These are phyloP conservation scores for Harringtonia aguacate DNA, from an alignment of 2,329 filamentous ascomycete species.

Conservation along the genomic window DNA sequence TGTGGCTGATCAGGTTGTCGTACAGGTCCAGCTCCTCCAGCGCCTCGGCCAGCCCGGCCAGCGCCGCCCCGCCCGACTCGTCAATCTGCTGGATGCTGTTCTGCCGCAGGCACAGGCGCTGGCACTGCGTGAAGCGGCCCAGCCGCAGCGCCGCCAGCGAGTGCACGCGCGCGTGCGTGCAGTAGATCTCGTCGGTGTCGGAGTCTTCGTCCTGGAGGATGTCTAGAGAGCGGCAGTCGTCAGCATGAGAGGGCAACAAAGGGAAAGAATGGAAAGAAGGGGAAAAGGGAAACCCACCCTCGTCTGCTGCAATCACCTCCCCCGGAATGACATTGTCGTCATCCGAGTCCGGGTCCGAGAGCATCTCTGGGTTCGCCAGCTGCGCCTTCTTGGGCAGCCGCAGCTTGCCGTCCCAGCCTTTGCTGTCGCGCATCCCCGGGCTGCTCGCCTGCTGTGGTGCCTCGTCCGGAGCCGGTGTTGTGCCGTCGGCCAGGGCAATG, in stretches of 20 bases:
- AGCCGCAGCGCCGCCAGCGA: conserved; percentile 71
- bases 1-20: conserved; percentile 86
- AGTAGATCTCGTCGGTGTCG: conserved; percentile 68
- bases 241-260: no score
- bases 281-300: conserved; percentile 46
- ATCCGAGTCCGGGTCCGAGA: conserved; percentile 75
- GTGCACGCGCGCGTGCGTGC: conserved; percentile 75
- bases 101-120: conserved; percentile 80
- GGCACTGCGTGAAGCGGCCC: conserved; percentile 68
- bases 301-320: conserved; percentile 70
- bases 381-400: conserved; percentile 54
- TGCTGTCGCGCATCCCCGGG: conserved; percentile 44
- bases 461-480: neutral
- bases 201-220: conserved; percentile 49
- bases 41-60: conserved; percentile 52
- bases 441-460: conserved; percentile 19
- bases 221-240: conserved; percentile 31
- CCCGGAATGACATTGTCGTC: conserved; percentile 57
- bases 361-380: conserved; percentile 67
- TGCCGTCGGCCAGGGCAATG: conserved; percentile 6
- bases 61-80: conserved; percentile 29
- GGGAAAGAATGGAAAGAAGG: neutral
- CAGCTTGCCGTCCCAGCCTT: conserved; percentile 78
- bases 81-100: conserved; percentile 78
- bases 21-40: conserved; percentile 87